Percentiles rank a stretch among this genome's conserved stretches.
These are phyloP conservation scores for Fusarium azukiicola DNA, from an alignment of 2,329 filamentous ascomycete species.

Conservation along the genomic window DNA sequence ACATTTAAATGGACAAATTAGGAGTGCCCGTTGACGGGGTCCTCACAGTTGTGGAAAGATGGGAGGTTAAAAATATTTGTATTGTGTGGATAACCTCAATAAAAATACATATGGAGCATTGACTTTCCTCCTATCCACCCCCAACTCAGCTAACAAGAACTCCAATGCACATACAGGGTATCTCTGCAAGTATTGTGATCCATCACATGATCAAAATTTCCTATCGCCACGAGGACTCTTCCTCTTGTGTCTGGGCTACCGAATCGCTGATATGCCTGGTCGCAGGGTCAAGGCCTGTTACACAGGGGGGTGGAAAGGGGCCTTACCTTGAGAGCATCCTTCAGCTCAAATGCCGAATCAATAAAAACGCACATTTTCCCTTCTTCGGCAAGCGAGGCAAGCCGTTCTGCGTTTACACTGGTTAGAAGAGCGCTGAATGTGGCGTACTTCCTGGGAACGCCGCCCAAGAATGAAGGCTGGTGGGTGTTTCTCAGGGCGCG, in stretches of 20 bases:
- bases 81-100: no score
- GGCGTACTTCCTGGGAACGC: not conserved
- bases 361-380: conserved; percentile 10
- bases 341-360: not conserved
- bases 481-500: not conserved
- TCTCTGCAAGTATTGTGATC: not conserved
- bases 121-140: not conserved
- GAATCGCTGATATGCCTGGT: not conserved
- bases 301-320: not conserved
- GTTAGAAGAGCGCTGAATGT: conserved; percentile 13
- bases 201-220: not conserved
- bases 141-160: no score
- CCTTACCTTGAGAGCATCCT: conserved; percentile 7
- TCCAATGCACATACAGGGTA: not conserved
- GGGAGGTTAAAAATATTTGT: not conserved
- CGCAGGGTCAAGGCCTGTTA: not conserved
- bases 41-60: not conserved
- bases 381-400: not conserved
- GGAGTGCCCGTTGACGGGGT: no score
- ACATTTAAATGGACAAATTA: not conserved
- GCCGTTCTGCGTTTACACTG: not conserved
- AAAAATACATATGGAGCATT: not conserved
- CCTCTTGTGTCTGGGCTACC: not conserved
- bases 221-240: conserved; percentile 2
- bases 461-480: conserved; percentile 14